Evolutionary conservation across 1,284 basidiomycete species (phyloP).

Genomic region (Agaricales sp.): DNA sequence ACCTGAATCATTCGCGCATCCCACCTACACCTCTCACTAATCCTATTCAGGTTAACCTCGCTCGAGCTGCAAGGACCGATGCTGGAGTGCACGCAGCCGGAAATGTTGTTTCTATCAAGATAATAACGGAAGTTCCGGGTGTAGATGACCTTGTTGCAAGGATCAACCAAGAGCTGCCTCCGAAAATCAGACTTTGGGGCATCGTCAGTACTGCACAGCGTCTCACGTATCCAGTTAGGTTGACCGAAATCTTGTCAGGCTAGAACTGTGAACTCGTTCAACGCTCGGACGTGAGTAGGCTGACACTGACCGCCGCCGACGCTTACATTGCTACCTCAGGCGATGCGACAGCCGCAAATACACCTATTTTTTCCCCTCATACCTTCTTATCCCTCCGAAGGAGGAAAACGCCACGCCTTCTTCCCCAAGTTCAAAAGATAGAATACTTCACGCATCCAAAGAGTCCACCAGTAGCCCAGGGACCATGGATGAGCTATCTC

Average conservation of each 20-base stretch:
- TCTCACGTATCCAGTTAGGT: not conserved
- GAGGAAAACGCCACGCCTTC: conserved; percentile 50
- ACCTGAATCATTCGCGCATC: conserved; percentile 7
- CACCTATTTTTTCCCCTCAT: conserved; percentile 94
- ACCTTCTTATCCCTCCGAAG: conserved; percentile 87
- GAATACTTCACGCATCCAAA: conserved; percentile 9
- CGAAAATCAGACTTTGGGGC: conserved; percentile 89
- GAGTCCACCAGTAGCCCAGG: conserved; percentile 21
- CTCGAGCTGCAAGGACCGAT: conserved; percentile 90
- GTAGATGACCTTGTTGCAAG: conserved; percentile 63
- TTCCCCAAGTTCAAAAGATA: conserved; percentile 26
- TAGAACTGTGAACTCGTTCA: conserved; percentile 87
- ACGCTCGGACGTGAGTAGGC: conserved; percentile 67
- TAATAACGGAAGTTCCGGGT: conserved; percentile 72
- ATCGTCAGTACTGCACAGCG: conserved; percentile 38
- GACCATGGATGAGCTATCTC: conserved; percentile 1
- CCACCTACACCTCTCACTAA: conserved; percentile 2
- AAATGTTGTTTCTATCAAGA: conserved; percentile 87
- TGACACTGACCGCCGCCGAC: conserved; percentile 10
- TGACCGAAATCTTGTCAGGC: conserved; percentile 30
- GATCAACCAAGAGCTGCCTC: conserved; percentile 82
- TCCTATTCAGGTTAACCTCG: conserved; percentile 61
- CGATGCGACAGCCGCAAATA: conserved; percentile 92
- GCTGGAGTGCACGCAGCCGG: conserved; percentile 97
- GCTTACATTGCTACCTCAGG: conserved; percentile 25